Evolutionary conservation across 495 filamentous ascomycete genomes (phyloP).

Genomic region (Geoglossum glabrum): DNA sequence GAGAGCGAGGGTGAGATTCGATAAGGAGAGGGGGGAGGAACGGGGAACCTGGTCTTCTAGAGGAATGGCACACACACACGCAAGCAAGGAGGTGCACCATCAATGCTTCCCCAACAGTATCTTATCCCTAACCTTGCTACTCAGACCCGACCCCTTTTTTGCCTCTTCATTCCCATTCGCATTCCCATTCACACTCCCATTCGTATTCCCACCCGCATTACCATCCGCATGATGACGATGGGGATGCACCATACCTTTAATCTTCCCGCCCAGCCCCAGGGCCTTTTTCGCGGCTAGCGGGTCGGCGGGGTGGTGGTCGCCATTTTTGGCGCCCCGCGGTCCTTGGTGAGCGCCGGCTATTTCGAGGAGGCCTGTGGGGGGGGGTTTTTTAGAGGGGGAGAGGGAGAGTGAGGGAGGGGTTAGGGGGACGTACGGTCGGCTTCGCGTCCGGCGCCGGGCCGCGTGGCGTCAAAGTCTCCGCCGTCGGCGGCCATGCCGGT

Average conservation of each 20-base stretch:
- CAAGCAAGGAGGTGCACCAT: background rate
- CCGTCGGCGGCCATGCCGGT: slow-evolving; percentile 33
- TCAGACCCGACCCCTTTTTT: slow-evolving; percentile 13
- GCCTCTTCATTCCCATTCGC: slow-evolving; percentile 1
- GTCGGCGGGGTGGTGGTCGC: slow-evolving; percentile 7
- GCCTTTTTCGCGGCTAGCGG: background rate
- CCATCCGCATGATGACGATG: background rate
- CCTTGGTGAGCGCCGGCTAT: no score
- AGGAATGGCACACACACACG: background rate
- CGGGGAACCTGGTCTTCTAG: background rate
- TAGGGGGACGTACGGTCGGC: slow-evolving; percentile 35
- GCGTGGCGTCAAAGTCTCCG: slow-evolving; percentile 36
- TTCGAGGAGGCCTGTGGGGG: slow-evolving; percentile 15
- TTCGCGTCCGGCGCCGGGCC: slow-evolving; percentile 40
- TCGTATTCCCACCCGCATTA: background rate
- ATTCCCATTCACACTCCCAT: background rate
- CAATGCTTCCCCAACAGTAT: slow-evolving; percentile 15
- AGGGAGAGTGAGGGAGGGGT: background rate
- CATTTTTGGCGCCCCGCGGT: no score
- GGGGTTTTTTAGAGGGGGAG: background rate
- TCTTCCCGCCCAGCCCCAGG: slow-evolving; percentile 3
- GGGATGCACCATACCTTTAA: background rate
- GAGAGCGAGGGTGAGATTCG: no score
- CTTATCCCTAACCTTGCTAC: slow-evolving; percentile 21
- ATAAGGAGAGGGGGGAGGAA: no score